Evolutionary conservation across 2,329 filamentous ascomycete genomes (phyloP), one percentile per base, ranked within the genome.

Genomic region (Alternaria gansuensis): DNA sequence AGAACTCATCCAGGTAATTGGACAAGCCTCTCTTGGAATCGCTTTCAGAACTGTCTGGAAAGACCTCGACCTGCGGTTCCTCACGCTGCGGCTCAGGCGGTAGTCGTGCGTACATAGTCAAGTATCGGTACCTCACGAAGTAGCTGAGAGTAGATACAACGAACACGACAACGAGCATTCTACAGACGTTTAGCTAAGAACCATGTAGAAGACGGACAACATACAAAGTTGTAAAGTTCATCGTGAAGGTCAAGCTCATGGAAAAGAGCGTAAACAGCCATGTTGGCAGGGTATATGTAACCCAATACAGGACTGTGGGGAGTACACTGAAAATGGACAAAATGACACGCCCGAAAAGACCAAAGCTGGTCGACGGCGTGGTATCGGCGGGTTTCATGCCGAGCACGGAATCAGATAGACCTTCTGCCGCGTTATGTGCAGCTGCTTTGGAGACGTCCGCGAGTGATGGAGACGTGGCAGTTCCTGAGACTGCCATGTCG

Each of bases 1-100:
- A 82, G 70, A 99, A 99, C 77, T 99, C 96, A 78, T 99, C 95
- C 26, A 99, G 84, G 69, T 99, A 99, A 75, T 93, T 99, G n/a
- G 92, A 88, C 43, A 99, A 82, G 0, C 94, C 95, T 0, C 93
- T 89, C 77, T 99, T 99, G 29, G 88, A 88, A 63, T 93, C 93
- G 49, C 90, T 90, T 67, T 97, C 94, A 71, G 96, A 92, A 3
- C 90, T 89, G 71, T 98, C 94, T 4, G 95, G 93, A 74, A 98
- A 98, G 11, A 99, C 83, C 71, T 98, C 96, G 74, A 99, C 87
- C 68, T 97, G 91, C 0, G 95, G 93, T 78, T 98, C 94, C 79
- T 98, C 97, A 66, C 95, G 88, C 77, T 97, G 94, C 2, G 95
- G 93, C 76, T 99, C 94, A 2, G 93, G 93, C 0, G 96, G 94